These are phyloP conservation scores for Codiaeum variegatum DNA, from an alignment of 441 rosid genomes.

Conservation along the genomic window DNA sequence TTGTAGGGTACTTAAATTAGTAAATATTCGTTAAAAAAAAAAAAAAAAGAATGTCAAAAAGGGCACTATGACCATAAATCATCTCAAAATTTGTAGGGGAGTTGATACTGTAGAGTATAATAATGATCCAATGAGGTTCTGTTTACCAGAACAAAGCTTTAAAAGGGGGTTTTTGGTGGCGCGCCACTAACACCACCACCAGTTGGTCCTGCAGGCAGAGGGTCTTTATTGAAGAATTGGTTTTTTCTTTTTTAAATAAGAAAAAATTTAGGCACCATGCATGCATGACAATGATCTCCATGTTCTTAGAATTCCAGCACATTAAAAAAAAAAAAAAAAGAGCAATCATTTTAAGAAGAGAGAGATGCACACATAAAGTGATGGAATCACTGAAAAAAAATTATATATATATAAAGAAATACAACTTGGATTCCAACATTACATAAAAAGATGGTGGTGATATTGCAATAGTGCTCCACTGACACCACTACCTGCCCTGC, in stretches of 20 bases:
- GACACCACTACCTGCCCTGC: slow-evolving; percentile 3
- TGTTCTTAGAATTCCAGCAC: slow-evolving; percentile 25
- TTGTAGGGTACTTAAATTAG: background rate
- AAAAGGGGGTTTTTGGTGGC: background rate
- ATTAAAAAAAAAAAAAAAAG: background rate
- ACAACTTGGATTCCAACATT: slow-evolving; percentile 20
- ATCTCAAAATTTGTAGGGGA: background rate
- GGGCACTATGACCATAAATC: background rate
- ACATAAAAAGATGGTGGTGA: background rate
- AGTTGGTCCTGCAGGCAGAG: background rate
- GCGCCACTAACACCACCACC: slow-evolving; percentile 29
- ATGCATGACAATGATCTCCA: slow-evolving; percentile 24
- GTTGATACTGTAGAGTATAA: background rate
- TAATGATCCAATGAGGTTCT: background rate
- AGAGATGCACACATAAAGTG: slow-evolving; percentile 21
- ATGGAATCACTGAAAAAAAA: slow-evolving; percentile 7
- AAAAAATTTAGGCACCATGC: slow-evolving; percentile 17
- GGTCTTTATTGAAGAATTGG: background rate
- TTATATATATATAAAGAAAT: background rate
- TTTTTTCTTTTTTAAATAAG: background rate
- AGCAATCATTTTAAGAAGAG: background rate
- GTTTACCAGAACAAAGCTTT: background rate
- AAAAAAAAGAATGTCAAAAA: background rate
- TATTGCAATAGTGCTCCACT: slow-evolving; percentile 14
- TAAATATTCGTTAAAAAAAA: background rate